A percentile compares a stretch with the other conserved stretches of the same genome.
These are phyloP conservation scores for Andrographis paniculata DNA, from an alignment of 305 asterid genomes.

Conservation along the genomic window DNA sequence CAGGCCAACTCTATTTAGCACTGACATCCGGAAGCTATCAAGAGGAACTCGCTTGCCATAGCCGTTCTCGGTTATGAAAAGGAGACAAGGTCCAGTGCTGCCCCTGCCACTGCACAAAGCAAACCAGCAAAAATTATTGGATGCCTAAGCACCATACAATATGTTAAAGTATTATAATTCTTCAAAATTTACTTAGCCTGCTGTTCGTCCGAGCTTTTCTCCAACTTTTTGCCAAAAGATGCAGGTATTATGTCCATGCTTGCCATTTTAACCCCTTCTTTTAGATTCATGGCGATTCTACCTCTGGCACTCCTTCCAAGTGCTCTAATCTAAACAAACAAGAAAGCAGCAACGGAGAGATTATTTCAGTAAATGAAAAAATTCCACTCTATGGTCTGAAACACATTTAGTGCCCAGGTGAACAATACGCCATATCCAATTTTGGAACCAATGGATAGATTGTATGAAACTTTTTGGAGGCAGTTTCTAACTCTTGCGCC, in stretches of 20 bases:
- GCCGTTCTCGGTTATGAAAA: constrained; percentile 88
- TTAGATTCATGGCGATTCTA: constrained; percentile 86
- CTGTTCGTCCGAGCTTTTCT: constrained; percentile 32
- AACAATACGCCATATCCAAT: background rate
- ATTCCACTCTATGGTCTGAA: constrained; percentile 14
- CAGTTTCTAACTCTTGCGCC: background rate
- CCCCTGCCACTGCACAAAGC: constrained; percentile 41
- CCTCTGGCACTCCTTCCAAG: constrained; percentile 95
- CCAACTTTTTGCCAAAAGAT: constrained; percentile 45
- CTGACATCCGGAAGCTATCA: constrained; percentile 58
- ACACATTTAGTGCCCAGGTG: constrained; percentile 13
- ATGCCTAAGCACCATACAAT: background rate
- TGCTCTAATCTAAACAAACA: constrained; percentile 66
- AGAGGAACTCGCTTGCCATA: constrained; percentile 94
- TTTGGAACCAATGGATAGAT: constrained; percentile 9
- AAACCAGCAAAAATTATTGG: constrained; percentile 7
- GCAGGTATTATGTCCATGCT: constrained; percentile 93
- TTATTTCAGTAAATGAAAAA: constrained; percentile 8
- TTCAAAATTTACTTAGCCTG: constrained; percentile 32
- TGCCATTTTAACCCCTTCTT: constrained; percentile 80
- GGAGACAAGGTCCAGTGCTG: constrained; percentile 81
- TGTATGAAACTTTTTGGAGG: constrained; percentile 8
- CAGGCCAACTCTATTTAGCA: constrained; percentile 72
- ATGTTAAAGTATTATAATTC: background rate
- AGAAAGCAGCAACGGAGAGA: constrained; percentile 14